These are phyloP conservation scores for Colletotrichum acutatum DNA, from an alignment of 2,329 filamentous ascomycete genomes.

Conservation along the genomic window DNA sequence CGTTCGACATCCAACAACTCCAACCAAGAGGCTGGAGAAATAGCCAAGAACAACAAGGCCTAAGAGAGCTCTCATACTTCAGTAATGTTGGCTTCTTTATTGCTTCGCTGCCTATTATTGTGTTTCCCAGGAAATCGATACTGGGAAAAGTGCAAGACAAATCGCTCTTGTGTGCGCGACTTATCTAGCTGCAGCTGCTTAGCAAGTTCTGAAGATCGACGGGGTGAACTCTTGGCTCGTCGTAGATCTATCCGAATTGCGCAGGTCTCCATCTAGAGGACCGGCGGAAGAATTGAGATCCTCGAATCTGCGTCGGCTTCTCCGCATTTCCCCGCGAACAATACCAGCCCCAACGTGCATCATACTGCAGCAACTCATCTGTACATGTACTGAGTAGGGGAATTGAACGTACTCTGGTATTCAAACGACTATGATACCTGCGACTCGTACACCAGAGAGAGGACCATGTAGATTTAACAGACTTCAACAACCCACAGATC, in stretches of 20 bases:
- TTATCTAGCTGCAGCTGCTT: background rate
- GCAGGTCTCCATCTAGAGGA: too few relatives aligned
- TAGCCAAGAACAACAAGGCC: background rate
- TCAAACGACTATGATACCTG: too few relatives aligned
- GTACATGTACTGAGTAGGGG: too few relatives aligned
- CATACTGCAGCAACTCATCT: background rate
- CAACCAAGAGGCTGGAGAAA: background rate
- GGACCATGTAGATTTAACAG: too few relatives aligned
- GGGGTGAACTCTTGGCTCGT: background rate
- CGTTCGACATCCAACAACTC: constrained; percentile 26
- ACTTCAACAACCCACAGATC: too few relatives aligned
- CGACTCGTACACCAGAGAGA: too few relatives aligned
- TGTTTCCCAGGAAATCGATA: too few relatives aligned
- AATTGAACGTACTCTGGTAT: too few relatives aligned
- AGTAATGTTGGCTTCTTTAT: too few relatives aligned
- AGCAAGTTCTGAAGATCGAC: background rate
- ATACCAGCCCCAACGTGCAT: background rate
- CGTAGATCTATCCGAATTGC: background rate
- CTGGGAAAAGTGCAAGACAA: too few relatives aligned
- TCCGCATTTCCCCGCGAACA: background rate
- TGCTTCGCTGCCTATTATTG: too few relatives aligned
- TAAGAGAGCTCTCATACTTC: background rate
- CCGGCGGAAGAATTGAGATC: background rate
- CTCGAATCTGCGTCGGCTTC: background rate
- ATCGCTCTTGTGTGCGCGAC: background rate